phyloP scores from a whole-genome alignment of 352 stramenopile species.

The Globisporangium solare region DNA sequence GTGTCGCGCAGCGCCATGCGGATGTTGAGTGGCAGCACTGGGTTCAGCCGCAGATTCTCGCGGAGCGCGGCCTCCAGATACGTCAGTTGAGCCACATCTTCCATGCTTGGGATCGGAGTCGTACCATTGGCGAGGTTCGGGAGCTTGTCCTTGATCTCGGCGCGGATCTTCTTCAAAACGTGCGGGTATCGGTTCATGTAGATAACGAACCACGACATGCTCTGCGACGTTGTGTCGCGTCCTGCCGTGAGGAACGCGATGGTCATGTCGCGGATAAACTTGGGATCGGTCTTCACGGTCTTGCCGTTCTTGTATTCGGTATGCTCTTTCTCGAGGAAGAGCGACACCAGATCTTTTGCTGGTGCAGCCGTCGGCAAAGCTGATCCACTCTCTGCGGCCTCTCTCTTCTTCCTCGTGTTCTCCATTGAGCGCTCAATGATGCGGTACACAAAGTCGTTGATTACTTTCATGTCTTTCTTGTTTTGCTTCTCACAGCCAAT shows the following conservation, averaged over 20 bases:
- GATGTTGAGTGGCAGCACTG: constrained; percentile 29
- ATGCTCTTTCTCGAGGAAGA: constrained; percentile 45
- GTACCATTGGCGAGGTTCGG: constrained; percentile 16
- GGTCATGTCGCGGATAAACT: constrained; percentile 67
- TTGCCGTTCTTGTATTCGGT: constrained; percentile 12
- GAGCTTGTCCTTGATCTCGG: constrained; percentile 28
- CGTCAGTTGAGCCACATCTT: constrained; percentile 39
- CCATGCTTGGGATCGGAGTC: constrained; percentile 23
- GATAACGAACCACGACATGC: constrained; percentile 71
- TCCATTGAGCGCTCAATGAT: constrained; percentile 15
- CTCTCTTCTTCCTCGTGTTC: background rate
- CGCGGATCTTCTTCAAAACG: constrained; percentile 25
- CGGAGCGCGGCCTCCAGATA: constrained; percentile 44
- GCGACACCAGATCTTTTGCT: constrained; percentile 35
- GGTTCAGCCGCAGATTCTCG: constrained; percentile 50
- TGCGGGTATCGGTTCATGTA: constrained; percentile 61
- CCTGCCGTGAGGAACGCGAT: constrained; percentile 78
- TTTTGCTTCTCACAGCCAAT: constrained; percentile 15
- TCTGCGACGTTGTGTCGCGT: constrained; percentile 67
- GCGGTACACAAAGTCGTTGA: constrained; percentile 13
- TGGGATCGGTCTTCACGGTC: constrained; percentile 1
- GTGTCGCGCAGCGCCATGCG: constrained; percentile 30
- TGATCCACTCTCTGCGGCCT: background rate
- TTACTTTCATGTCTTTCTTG: constrained; percentile 5
- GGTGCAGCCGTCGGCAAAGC: background rate